A percentile compares a stretch with the other conserved stretches of the same genome.
Conservation (phyloP, 169 alveolate genomes). For the Plasmodium inui region DNA sequence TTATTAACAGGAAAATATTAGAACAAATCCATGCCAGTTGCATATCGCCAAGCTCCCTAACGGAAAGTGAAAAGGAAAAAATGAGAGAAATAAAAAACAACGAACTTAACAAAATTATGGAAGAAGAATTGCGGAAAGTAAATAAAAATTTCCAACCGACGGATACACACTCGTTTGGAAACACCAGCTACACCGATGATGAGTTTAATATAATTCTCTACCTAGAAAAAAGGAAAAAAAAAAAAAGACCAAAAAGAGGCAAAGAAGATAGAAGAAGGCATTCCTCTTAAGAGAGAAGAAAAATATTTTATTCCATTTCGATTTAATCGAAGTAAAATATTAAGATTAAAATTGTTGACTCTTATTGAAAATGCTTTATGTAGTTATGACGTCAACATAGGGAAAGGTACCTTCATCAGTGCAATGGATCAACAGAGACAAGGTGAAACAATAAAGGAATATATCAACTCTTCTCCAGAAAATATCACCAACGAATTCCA, state of each 20-base stretch:
- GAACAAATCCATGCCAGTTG: not conserved
- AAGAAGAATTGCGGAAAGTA: conserved; percentile 20
- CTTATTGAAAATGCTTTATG: conserved; percentile 46
- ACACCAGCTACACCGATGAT: conserved; percentile 24
- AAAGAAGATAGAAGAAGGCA: not conserved
- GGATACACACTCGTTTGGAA: not conserved
- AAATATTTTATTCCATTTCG: conserved; percentile 7
- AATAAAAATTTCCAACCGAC: not conserved
- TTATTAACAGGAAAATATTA: conserved; percentile 27
- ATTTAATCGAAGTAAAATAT: conserved; percentile 11
- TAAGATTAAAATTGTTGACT: conserved; percentile 17
- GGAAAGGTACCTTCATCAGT: not conserved
- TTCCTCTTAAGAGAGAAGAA: not conserved
- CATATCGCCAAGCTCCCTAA: conserved; percentile 6
- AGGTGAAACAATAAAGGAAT: not conserved
- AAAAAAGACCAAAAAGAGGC: conserved; percentile 2
- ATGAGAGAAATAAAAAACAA: conserved; percentile 23
- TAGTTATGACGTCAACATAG: conserved; percentile 12
- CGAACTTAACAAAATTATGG: conserved; percentile 52
- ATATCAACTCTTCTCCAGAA: not conserved
- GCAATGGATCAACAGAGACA: not conserved
- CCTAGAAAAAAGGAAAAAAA: conserved; percentile 49
- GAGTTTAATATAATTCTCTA: conserved; percentile 55
- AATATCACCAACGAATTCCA: not conserved
- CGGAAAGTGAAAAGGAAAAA: conserved; percentile 56